Evolutionary conservation across 2,329 filamentous ascomycete genomes (phyloP).

Genomic region (Didymella glomerata): DNA sequence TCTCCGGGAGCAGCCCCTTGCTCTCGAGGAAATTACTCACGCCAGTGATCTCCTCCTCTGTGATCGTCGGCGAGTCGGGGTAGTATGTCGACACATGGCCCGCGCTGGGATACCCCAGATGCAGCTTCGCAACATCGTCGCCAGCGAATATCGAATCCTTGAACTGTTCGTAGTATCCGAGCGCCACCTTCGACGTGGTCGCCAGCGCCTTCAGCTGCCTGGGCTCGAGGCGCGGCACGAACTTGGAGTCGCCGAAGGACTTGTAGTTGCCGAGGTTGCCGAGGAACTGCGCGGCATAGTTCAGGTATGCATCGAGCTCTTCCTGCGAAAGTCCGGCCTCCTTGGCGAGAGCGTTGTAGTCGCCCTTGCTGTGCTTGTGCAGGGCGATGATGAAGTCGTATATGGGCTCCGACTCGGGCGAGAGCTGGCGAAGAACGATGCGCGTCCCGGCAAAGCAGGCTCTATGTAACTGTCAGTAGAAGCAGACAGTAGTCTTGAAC

Average conservation of each 20-base stretch:
- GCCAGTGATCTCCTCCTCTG: slow-evolving; percentile 57
- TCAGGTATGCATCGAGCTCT: slow-evolving; percentile 50
- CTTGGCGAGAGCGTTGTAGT: slow-evolving; percentile 58
- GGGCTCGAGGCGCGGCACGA: slow-evolving; percentile 58
- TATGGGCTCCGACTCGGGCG: slow-evolving; percentile 60
- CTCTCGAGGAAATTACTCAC: slow-evolving; percentile 58
- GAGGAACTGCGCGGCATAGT: slow-evolving; percentile 57
- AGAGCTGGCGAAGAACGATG: slow-evolving; percentile 63
- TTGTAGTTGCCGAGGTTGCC: slow-evolving; percentile 65
- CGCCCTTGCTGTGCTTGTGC: slow-evolving; percentile 57
- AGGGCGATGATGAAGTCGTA: slow-evolving; percentile 64
- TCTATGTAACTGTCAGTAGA: slow-evolving; percentile 32
- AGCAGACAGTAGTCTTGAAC: no score
- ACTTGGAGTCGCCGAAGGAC: slow-evolving; percentile 61
- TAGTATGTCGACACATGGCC: slow-evolving; percentile 62
- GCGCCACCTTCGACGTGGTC: slow-evolving; percentile 50
- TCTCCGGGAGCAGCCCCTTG: slow-evolving; percentile 59
- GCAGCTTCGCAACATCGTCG: slow-evolving; percentile 53
- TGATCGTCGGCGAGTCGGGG: slow-evolving; percentile 58
- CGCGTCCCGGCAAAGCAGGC: slow-evolving; percentile 60
- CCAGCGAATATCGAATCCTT: slow-evolving; percentile 58
- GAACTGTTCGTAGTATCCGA: slow-evolving; percentile 54
- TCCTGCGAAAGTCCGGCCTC: slow-evolving; percentile 53
- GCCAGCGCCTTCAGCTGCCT: slow-evolving; percentile 57
- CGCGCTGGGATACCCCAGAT: slow-evolving; percentile 59